These are phyloP conservation scores for Polyplosphaeria fusca DNA, from an alignment of 495 filamentous ascomycete species.

Conservation along the genomic window DNA sequence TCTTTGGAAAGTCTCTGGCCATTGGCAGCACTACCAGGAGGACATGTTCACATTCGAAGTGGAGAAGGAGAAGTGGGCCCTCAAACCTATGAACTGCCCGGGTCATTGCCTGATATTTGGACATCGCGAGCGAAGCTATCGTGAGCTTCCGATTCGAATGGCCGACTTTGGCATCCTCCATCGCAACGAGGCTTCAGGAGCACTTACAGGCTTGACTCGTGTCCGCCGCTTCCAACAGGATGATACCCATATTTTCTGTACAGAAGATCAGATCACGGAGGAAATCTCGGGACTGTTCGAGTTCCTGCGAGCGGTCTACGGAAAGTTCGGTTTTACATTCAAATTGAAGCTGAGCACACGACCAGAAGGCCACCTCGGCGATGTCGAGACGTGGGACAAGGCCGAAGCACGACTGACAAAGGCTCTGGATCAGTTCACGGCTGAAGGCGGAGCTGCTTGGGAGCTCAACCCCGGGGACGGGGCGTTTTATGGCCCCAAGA, in stretches of 20 bases:
- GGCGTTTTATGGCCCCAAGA: conserved; percentile 96
- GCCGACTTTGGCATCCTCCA: conserved; percentile 96
- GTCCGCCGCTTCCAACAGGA: conserved; percentile 94
- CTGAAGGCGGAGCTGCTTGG: conserved; percentile 67
- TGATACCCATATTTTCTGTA: conserved; percentile 91
- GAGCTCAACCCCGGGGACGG: conserved; percentile 88
- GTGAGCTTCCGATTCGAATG: conserved; percentile 82
- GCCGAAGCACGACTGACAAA: conserved; percentile 75
- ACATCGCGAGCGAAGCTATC: conserved; percentile 76
- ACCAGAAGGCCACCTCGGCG: conserved; percentile 86
- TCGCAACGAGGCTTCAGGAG: conserved; percentile 90
- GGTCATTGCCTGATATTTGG: conserved; percentile 77
- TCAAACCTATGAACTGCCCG: conserved; percentile 99
- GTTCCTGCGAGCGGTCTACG: conserved; percentile 79
- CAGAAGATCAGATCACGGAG: conserved; percentile 68
- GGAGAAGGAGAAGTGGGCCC: conserved; percentile 79
- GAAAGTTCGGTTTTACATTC: conserved; percentile 90
- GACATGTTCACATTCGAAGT: conserved; percentile 94
- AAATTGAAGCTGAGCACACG: conserved; percentile 92
- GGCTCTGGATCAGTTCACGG: conserved; percentile 73
- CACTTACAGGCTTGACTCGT: conserved; percentile 82
- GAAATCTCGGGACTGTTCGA: conserved; percentile 89
- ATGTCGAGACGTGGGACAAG: conserved; percentile 80
- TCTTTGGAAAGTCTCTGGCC: conserved; percentile 90
- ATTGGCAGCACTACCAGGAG: conserved; percentile 93